These are phyloP conservation scores for Beauveria sp. DNA, from an alignment of 2,329 filamentous ascomycete species.

Conservation along the genomic window DNA sequence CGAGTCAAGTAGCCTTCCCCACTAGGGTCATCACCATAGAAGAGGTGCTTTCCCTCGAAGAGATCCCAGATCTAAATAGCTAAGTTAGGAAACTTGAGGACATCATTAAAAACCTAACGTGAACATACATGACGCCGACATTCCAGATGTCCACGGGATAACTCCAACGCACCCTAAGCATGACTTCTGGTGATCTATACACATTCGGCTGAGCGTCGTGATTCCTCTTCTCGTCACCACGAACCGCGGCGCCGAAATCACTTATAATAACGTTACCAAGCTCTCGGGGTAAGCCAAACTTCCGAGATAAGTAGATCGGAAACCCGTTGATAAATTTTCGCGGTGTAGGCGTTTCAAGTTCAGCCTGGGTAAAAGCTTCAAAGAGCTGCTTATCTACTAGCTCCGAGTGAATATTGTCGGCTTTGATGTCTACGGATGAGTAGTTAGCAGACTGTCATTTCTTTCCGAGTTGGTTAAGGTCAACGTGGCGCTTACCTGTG, in stretches of 20 bases:
- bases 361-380: background rate
- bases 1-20: constrained; percentile 6
- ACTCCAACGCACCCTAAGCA: constrained; percentile 18
- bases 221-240: constrained; percentile 11
- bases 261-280: constrained; percentile 14
- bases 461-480: too few relatives aligned
- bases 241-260: constrained; percentile 14
- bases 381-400: background rate
- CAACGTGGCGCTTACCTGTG: constrained; percentile 24
- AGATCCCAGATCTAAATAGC: too few relatives aligned
- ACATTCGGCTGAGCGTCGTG: constrained; percentile 17
- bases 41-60: too few relatives aligned
- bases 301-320: constrained; percentile 12
- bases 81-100: too few relatives aligned
- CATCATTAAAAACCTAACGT: too few relatives aligned
- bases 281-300: constrained; percentile 12
- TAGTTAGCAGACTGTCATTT: background rate
- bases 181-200: constrained; percentile 21
- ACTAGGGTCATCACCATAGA: too few relatives aligned
- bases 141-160: constrained; percentile 20
- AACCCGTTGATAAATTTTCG: background rate
- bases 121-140: constrained; percentile 16
- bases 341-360: background rate
- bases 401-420: background rate
- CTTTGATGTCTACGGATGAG: background rate